Conservation (phyloP, 257 asterid genomes). For the Solanum bulbocastanum region DNA sequence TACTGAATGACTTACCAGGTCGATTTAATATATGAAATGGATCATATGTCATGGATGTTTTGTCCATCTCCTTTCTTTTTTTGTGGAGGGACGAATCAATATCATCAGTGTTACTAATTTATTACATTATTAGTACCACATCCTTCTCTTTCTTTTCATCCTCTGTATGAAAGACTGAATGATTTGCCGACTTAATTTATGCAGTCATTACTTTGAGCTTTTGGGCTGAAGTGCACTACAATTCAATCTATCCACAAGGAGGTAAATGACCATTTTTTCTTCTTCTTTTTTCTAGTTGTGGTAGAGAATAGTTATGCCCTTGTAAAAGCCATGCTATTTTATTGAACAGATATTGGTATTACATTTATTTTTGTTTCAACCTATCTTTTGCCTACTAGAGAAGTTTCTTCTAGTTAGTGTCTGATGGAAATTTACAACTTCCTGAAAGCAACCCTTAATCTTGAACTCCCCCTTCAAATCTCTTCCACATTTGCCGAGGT, state of each 20-base stretch:
- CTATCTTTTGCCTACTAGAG: not conserved
- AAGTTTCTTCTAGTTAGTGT: not conserved
- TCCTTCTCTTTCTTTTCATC: not conserved
- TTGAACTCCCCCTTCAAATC: not conserved
- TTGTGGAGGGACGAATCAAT: not conserved
- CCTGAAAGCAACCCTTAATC: not conserved
- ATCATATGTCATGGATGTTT: not conserved
- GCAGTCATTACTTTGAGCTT: conserved; percentile 85
- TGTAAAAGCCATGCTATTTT: not conserved
- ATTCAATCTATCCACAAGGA: conserved; percentile 74
- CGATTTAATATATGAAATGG: not conserved
- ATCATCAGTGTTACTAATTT: not conserved
- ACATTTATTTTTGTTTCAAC: not conserved
- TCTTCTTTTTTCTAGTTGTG: not conserved
- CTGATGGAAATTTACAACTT: not conserved
- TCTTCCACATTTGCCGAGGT: not conserved
- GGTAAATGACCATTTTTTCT: conserved; percentile 24
- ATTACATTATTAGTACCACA: not conserved
- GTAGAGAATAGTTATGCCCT: not conserved
- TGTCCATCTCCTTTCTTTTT: not conserved
- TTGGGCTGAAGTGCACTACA: conserved; percentile 94
- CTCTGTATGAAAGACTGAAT: not conserved
- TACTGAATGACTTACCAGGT: not conserved
- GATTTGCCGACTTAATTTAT: not conserved
- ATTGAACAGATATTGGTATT: not conserved